A percentile compares a stretch with the other conserved stretches of the same genome.
These are phyloP conservation scores for Tolypocladium tundrense DNA, from an alignment of 2,329 filamentous ascomycete species.

Conservation along the genomic window DNA sequence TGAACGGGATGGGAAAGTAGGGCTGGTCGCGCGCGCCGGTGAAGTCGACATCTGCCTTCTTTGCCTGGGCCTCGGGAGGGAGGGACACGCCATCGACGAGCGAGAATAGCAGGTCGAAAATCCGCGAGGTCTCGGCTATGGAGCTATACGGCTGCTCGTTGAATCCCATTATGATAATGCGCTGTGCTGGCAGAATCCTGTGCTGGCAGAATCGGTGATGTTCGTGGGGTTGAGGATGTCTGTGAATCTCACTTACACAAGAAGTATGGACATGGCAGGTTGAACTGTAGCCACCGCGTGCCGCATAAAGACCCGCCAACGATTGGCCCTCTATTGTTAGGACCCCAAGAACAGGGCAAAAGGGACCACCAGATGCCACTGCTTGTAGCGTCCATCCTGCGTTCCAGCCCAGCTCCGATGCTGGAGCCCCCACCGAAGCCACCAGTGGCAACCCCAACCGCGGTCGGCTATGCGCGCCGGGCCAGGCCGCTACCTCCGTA, in stretches of 20 bases:
- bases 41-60: slow-evolving; percentile 19
- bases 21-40: slow-evolving; percentile 22
- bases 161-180: neutral
- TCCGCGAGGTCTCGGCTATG: slow-evolving; percentile 12
- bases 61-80: slow-evolving; percentile 14
- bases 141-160: slow-evolving; percentile 11
- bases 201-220: neutral
- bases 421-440: neutral
- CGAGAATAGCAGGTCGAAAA: slow-evolving; percentile 12
- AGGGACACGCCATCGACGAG: slow-evolving; percentile 18
- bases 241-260: neutral
- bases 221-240: neutral
- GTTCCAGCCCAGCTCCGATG: neutral
- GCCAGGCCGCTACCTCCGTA: no score
- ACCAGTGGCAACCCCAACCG: neutral
- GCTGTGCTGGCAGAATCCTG: no score
- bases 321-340: neutral
- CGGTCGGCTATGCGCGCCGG: neutral
- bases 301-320: no score
- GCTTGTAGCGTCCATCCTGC: neutral
- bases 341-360: no score
- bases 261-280: neutral
- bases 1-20: slow-evolving; percentile 37
- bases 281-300: neutral
- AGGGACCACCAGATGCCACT: neutral